Percentiles rank a stretch among this genome's conserved stretches.
These are phyloP conservation scores for Albugo candida DNA, from an alignment of 352 stramenopile genomes.

Conservation along the genomic window DNA sequence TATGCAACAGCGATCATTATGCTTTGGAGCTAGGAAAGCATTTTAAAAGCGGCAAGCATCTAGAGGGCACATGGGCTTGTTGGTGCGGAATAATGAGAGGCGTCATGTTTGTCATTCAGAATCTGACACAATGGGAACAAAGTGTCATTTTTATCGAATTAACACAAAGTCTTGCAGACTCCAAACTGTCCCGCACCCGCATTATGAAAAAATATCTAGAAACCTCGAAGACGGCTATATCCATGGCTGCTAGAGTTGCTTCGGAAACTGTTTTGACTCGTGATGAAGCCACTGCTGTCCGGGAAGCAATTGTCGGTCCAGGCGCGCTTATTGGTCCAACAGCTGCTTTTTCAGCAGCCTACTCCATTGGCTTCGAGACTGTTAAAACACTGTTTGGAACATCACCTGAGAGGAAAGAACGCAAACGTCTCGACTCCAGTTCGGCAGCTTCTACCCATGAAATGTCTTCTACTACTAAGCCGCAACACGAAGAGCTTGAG, in stretches of 20 bases:
- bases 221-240: conserved; percentile 25
- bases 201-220: conserved; percentile 42
- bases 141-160: conserved; percentile 49
- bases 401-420: background rate
- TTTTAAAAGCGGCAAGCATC: no score
- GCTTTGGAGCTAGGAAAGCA: no score
- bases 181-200: conserved; percentile 25
- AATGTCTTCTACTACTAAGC: background rate
- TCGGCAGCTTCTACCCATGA: no score
- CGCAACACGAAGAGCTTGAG: no score
- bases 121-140: conserved; percentile 38
- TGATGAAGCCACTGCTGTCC: conserved; percentile 49
- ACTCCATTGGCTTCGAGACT: conserved; percentile 53
- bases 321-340: conserved; percentile 51
- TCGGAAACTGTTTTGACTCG: conserved; percentile 33
- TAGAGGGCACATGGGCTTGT: no score
- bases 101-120: conserved; percentile 16
- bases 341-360: conserved; percentile 41
- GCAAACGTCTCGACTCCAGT: background rate
- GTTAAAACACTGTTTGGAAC: conserved; percentile 41
- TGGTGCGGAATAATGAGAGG: conserved; percentile 12
- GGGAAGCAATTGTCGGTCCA: conserved; percentile 38
- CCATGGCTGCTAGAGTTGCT: conserved; percentile 20
- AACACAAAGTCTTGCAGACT: conserved; percentile 29
- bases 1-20: conserved; percentile 2